These are phyloP conservation scores for Microdochium bolleyi DNA, from an alignment of 2,329 filamentous ascomycete species.

Conservation along the genomic window DNA sequence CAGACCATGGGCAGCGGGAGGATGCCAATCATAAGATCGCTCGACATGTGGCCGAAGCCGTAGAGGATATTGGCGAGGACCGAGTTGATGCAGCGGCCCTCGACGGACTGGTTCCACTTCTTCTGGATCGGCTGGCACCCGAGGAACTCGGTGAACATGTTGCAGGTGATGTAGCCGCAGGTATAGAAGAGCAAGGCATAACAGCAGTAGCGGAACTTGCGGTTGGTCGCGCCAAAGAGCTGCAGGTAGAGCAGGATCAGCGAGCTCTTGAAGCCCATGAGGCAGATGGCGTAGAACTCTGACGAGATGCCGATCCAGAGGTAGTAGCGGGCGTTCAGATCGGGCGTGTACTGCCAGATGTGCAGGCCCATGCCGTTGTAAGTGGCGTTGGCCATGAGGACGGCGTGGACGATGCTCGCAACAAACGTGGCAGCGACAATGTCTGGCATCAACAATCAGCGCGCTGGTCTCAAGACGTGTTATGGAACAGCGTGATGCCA, in stretches of 20 bases:
- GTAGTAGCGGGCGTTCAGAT: slow-evolving; percentile 19
- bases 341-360: slow-evolving; percentile 19
- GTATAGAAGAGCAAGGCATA: slow-evolving; percentile 22
- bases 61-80: slow-evolving; percentile 18
- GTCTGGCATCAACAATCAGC: slow-evolving; percentile 11
- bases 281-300: slow-evolving; percentile 17
- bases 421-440: slow-evolving; percentile 17
- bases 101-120: slow-evolving; percentile 13
- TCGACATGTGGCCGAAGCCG: slow-evolving; percentile 18
- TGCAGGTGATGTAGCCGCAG: slow-evolving; percentile 53
- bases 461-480: not conserved
- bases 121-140: slow-evolving; percentile 18
- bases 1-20: slow-evolving; percentile 18
- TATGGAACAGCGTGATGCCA: not conserved
- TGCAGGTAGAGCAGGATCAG: slow-evolving; percentile 18
- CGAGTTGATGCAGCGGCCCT: slow-evolving; percentile 16
- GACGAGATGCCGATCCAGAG: slow-evolving; percentile 21
- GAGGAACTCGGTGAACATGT: slow-evolving; percentile 32
- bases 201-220: slow-evolving; percentile 16
- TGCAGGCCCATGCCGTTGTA: slow-evolving; percentile 21
- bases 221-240: slow-evolving; percentile 15
- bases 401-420: slow-evolving; percentile 12
- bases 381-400: slow-evolving; percentile 17
- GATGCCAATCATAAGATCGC: slow-evolving; percentile 19
- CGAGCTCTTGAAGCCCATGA: slow-evolving; percentile 20